Base-by-base conservation (phyloP, 352 stramenopile species). In the Phytophthora sp. region DNA sequence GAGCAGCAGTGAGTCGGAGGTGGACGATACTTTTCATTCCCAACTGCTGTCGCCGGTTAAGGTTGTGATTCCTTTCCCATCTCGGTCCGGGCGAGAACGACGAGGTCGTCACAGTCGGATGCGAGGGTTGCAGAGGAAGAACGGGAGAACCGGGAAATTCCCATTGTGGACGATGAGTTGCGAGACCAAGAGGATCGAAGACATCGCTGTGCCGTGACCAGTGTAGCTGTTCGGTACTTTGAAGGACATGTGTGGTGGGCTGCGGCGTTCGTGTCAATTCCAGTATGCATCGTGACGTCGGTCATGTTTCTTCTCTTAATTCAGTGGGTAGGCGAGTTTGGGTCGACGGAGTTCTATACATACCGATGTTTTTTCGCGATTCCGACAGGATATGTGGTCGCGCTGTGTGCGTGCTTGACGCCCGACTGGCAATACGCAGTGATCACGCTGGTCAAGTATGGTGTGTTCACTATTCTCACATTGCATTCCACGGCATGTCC, bases 401-500 rank as follows among this genome's bases (percentile, higher is more conserved):
- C 55, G 4, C 46, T 87, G 18, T 84, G 75, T 65, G 76, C 76
- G 31, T 83, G 73, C 31, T 69, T 82, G 38, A 66, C 73, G 21
- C 79, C 79, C 21, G 71, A 84, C 31, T 82, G 73, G 73, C 54
- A 70, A 18, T 81, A 84, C 55, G 71, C 73, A 2, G 49, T 77
- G 31, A 76, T 87, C 54, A 61, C 77, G 23, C 57, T 81, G 15
- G 26, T 73, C 12, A 68, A 83, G 49, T 77, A 80, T 31, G 41
- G 68, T 8, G 63, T 80, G 4, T 87, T 87, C 46, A 79, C 73
- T 5, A 59, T 77, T 41, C 67, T 87, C 47, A 84, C 78, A 11
- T 66, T 80, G 50, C 74, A 85, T 49, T 84, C 74, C 6, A 84
- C 69, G 12, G 66, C 74, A 8, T 90, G 81, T 52, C 69, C 74